Base-by-base conservation (phyloP, 2,329 filamentous ascomycete genomes). In the Microdochium bolleyi region DNA sequence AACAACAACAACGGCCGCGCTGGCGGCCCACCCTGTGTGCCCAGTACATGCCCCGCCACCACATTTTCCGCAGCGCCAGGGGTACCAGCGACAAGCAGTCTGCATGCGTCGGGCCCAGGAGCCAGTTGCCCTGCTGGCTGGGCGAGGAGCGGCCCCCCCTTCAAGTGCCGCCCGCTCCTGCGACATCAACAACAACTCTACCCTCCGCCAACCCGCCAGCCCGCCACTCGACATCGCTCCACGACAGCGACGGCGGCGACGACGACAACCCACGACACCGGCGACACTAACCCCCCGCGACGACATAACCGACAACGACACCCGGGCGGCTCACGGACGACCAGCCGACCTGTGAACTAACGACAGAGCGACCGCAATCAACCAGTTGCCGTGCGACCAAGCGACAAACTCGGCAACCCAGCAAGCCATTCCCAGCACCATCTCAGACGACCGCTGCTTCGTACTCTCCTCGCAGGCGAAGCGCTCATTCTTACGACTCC, bases 291-390 rank as follows among this genome's bases (percentile, higher is more conserved):
- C 37, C 37, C 14, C 16, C n/a, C n/a, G n/a, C n/a, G n/a, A n/a
- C n/a, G n/a, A n/a, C n/a, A n/a, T n/a, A 48, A 13, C 24, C 9
- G 19, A 19, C 44, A 10, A 24, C 44, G 8, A 48, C 19, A 14
- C 24, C 21, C 44, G 4, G 24, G 8, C 44, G 44, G 22, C 44
- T 41, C 37, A 4, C 37, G 37, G 7, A 19, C 13, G 14, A 41
- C 14, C 19, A 41, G 7, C 37, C 30, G 9, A 34, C 30, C 30
- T 9, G 30, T 34, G 9, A 16, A 41, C 52, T 53, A 54, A 54
- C 52, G 37, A 51, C 41, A 48, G 44, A 49, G 49, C n/a, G n/a
- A n/a, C n/a, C n/a, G 55, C 54, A 54, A 56, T 57, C 57, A 59
- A 56, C 57, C n/a, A n/a, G n/a, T n/a, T n/a, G n/a, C n/a, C n/a